Evolutionary conservation across 768 basidiomycete genomes (phyloP), one percentile per base, ranked within the genome.

Genomic region (Lentinula sp.): DNA sequence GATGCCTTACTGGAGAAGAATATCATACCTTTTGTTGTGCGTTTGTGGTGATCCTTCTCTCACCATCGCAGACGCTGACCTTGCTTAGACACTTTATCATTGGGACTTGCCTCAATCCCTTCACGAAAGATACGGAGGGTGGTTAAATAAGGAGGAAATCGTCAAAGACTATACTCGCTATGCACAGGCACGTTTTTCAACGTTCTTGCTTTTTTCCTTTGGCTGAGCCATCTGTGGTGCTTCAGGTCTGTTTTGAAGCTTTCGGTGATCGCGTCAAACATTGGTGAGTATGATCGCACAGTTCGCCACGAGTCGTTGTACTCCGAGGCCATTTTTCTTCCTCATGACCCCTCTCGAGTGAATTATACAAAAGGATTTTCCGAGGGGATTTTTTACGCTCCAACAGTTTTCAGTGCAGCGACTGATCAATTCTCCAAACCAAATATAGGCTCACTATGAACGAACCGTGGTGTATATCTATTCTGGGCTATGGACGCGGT

Each of bases 21-120:
- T 3, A 89, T 91, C 67, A 79, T 76, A 1, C 87, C 87, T 7
- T 89, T 89, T 65, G 83, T 87, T 57, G 87, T 86, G 66, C 46
- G 83, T 31, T 18, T 49, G 31, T 4, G 9, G 11, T 40, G 3
- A 46, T 53, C 43, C 9, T 4, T 18, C 56, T 32, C 21, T 32
- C 34, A 16, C 23, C 32, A 13, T 60, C 46, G 40, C 61, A 34
- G 21, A 45, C 43, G 39, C 48, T 53, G 15, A 5, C 45, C n/a
- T 45, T 57, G 39, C n/a, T 21, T 43, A 88, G 85, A 89, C 86
- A 0, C 71, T 89, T 39, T 87, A 88, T 67, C 88, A 87, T 70
- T 91, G 89, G 90, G 89, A 91, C 68, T 80, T 91, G 9, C 90
- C 90, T 9, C 86, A 88, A 67, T 84, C 74, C 21, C 80, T 93